Conservation (phyloP, 495 filamentous ascomycete species). For the Podospora tetraspora region DNA sequence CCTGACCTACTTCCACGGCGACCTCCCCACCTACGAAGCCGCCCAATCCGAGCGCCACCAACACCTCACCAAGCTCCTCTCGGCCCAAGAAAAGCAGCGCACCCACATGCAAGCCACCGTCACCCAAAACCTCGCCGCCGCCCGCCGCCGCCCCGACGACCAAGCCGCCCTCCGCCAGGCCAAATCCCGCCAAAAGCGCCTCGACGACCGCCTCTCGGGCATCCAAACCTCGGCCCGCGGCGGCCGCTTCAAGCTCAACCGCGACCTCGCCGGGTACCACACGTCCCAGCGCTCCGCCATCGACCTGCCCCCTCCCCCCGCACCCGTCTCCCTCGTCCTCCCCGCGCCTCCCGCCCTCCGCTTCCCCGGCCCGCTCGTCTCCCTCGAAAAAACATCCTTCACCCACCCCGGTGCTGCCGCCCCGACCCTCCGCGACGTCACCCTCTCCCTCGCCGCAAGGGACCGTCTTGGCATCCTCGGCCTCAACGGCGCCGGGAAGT, state of each 20-base stretch:
- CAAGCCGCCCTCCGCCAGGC: slow-evolving; percentile 76
- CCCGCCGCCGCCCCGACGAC: slow-evolving; percentile 61
- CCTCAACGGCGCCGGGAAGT: slow-evolving; percentile 70
- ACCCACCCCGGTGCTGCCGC: slow-evolving; percentile 39
- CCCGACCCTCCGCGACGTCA: slow-evolving; percentile 49
- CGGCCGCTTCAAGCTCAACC: slow-evolving; percentile 69
- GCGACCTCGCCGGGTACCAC: slow-evolving; percentile 62
- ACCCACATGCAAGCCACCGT: slow-evolving; percentile 73
- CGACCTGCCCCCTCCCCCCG: slow-evolving; percentile 63
- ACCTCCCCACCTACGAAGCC: slow-evolving; percentile 61
- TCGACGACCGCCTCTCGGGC: slow-evolving; percentile 68
- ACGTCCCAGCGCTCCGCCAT: slow-evolving; percentile 54
- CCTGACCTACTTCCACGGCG: slow-evolving; percentile 64
- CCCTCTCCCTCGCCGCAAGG: slow-evolving; percentile 59
- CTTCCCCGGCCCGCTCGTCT: slow-evolving; percentile 67
- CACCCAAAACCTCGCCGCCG: slow-evolving; percentile 59
- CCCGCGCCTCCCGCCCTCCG: slow-evolving; percentile 60
- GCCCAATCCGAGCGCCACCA: slow-evolving; percentile 59
- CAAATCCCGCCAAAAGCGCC: slow-evolving; percentile 70
- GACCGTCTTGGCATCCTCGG: slow-evolving; percentile 70
- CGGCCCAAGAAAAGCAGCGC: slow-evolving; percentile 69
- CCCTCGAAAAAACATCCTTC: slow-evolving; percentile 60
- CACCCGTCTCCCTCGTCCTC: slow-evolving; percentile 49
- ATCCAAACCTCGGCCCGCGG: slow-evolving; percentile 65
- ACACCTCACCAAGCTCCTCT: slow-evolving; percentile 66